A percentile compares a stretch with the other conserved stretches of the same genome.
Conservation (phyloP, 805 yeast species). For the Yarrowia sp. region DNA sequence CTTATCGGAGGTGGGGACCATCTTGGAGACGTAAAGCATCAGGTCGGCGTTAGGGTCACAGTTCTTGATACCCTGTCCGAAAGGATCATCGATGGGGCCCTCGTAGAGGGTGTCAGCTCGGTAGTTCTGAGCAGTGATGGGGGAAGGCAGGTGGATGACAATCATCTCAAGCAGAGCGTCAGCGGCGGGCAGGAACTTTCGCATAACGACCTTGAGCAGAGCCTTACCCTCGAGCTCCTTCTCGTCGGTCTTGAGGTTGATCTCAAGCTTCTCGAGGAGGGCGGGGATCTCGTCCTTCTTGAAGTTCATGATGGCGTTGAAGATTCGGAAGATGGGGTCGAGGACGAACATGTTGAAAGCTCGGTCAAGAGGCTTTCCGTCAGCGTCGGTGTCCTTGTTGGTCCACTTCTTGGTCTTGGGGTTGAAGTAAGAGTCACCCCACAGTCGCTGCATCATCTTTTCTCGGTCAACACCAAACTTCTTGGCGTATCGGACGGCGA, state of each 20-base stretch:
- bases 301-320: conserved; percentile 97
- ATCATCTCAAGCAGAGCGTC: conserved; percentile 99
- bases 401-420: conserved; percentile 99
- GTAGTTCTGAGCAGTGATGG: conserved; percentile 98
- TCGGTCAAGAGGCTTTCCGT: conserved; percentile 95
- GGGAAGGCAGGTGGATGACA: conserved; percentile 97
- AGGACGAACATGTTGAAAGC: conserved; percentile 99
- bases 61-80: conserved; percentile 91
- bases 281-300: conserved; percentile 96
- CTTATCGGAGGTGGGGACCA: conserved; percentile 99
- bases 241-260: conserved; percentile 92
- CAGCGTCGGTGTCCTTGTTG: conserved; percentile 92
- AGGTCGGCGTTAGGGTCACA: conserved; percentile 98
- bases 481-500: conserved; percentile 97
- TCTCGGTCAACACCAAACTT: conserved; percentile 98
- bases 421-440: conserved; percentile 99
- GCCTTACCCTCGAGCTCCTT: conserved; percentile 99
- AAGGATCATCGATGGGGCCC: conserved; percentile 87
- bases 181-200: conserved; percentile 99
- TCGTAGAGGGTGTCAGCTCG: conserved; percentile 99
- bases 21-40: conserved; percentile 99
- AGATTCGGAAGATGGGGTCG: conserved; percentile 98
- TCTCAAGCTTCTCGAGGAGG: conserved; percentile 92
- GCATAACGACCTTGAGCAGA: conserved; percentile 96
- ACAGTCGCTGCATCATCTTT: conserved; percentile 98